Conservation (phyloP, 75 land plant species). For the Sequoia sempervirens region DNA sequence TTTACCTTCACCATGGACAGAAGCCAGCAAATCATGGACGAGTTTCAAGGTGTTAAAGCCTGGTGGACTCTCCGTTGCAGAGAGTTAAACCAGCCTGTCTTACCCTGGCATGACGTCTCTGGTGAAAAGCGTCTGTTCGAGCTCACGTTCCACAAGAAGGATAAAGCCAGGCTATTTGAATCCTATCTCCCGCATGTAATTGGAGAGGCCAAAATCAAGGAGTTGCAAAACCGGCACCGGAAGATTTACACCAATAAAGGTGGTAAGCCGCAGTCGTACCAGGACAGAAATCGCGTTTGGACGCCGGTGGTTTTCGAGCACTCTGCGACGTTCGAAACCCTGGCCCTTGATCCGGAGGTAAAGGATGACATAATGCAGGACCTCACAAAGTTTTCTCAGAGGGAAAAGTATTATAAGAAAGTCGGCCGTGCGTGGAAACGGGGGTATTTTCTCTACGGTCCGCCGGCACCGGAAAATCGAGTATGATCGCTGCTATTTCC, state of each 20-base stretch:
- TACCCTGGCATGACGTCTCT: neutral
- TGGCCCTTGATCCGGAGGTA: constrained; percentile 23
- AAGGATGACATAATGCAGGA: constrained; percentile 53
- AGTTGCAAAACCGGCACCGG: too few relatives aligned
- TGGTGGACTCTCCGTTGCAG: constrained; percentile 5
- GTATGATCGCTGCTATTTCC: too few relatives aligned
- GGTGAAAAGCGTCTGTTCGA: constrained; percentile 28
- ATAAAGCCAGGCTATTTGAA: constrained; percentile 6
- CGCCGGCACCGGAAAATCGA: too few relatives aligned
- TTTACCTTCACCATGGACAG: too few relatives aligned
- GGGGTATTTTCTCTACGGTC: too few relatives aligned
- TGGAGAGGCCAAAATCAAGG: too few relatives aligned
- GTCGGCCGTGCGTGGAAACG: constrained; percentile 15
- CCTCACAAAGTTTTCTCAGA: constrained; percentile 22
- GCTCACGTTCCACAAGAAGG: constrained; percentile 32
- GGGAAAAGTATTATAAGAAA: constrained; percentile 13
- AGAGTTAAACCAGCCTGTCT: neutral
- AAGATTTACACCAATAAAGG: constrained; percentile 5
- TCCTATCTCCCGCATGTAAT: constrained; percentile 35
- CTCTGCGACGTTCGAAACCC: too few relatives aligned
- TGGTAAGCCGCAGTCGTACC: too few relatives aligned
- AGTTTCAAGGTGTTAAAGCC: neutral
- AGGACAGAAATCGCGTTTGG: too few relatives aligned
- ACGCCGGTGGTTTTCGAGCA: too few relatives aligned
- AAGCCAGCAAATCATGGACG: too few relatives aligned